These are phyloP conservation scores for Mycena belliarum DNA, from an alignment of 768 basidiomycete species.

Conservation along the genomic window DNA sequence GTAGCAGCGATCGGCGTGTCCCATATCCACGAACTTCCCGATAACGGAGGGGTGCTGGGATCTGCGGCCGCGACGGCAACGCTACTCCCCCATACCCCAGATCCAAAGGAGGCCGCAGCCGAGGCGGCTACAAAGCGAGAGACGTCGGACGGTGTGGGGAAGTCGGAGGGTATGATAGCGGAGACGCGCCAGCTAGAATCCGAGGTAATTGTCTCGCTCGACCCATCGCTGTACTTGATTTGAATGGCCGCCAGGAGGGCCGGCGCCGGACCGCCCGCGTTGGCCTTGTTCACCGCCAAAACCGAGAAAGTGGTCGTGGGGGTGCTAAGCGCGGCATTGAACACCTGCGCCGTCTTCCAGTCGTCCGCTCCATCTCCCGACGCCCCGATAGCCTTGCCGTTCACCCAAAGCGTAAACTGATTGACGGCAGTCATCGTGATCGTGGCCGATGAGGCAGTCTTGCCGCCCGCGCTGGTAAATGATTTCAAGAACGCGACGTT, in stretches of 20 bases:
- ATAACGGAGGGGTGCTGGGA: not conserved
- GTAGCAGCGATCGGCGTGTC: not conserved
- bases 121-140: not conserved
- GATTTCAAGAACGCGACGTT: slow-evolving; percentile 11
- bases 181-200: slow-evolving; percentile 9
- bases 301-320: slow-evolving; percentile 4
- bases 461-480: not conserved
- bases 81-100: slow-evolving; percentile 9
- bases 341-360: slow-evolving; percentile 5
- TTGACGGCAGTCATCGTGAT: slow-evolving; percentile 12
- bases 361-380: not conserved
- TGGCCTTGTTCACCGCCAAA: slow-evolving; percentile 5
- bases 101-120: not conserved
- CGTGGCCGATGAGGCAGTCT: slow-evolving; percentile 4
- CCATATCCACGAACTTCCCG: slow-evolving; percentile 11
- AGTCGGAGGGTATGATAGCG: slow-evolving; percentile 1
- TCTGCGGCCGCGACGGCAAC: not conserved
- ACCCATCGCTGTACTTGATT: slow-evolving; percentile 9
- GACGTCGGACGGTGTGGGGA: not conserved
- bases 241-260: slow-evolving; percentile 9
- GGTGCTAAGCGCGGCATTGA: slow-evolving; percentile 1
- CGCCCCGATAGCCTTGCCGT: slow-evolving; percentile 8
- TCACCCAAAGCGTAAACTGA: slow-evolving; percentile 7
- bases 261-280: not conserved
- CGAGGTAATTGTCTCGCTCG: slow-evolving; percentile 1